These are phyloP conservation scores for Trichoderma harzianum DNA, from an alignment of 2,329 filamentous ascomycete genomes.

Conservation along the genomic window DNA sequence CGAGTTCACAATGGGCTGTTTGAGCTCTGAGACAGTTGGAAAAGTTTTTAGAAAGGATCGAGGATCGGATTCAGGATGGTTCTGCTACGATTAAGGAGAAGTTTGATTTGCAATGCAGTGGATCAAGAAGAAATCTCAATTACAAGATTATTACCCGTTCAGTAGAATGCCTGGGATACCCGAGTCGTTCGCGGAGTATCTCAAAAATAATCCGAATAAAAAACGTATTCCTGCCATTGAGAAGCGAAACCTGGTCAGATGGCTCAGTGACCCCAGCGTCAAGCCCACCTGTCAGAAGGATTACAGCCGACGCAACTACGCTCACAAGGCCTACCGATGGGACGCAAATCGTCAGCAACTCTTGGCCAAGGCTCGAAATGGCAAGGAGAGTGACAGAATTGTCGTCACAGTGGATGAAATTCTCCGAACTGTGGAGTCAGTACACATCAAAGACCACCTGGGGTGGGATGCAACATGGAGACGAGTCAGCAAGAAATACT, in stretches of 20 bases:
- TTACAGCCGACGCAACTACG: slow-evolving; percentile 21
- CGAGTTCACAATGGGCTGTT: not conserved
- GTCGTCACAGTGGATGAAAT: slow-evolving; percentile 19
- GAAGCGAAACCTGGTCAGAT: not conserved
- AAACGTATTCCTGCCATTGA: not conserved
- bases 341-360: not conserved
- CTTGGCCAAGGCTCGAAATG: not conserved
- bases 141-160: not conserved
- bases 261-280: not conserved
- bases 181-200: not conserved
- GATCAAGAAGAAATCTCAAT: not conserved
- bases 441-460: slow-evolving; percentile 17
- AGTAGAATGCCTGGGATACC: not conserved
- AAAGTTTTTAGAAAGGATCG: not conserved
- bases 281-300: slow-evolving; percentile 13
- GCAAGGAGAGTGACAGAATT: not conserved
- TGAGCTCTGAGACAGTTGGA: not conserved
- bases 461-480: slow-evolving; percentile 22
- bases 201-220: not conserved
- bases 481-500: slow-evolving; percentile 14
- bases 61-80: not conserved
- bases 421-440: slow-evolving; percentile 9
- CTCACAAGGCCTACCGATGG: slow-evolving; percentile 19
- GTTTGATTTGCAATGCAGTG: not conserved
- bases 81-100: not conserved